Base-by-base conservation (phyloP, 345 rosid genomes). In the Cardiospermum halicacabum region DNA sequence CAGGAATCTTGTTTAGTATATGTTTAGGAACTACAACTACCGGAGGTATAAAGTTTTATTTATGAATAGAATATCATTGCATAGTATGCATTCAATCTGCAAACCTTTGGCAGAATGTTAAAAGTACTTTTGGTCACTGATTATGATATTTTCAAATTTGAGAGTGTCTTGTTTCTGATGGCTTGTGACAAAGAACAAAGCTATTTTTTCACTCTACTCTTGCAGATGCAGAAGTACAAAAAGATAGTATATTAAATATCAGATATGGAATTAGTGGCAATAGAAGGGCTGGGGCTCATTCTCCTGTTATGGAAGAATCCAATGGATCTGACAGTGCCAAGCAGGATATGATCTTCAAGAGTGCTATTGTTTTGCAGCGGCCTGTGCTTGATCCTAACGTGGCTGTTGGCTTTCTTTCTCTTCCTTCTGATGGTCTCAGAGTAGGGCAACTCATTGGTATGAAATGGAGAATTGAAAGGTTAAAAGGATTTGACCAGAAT, bases 331-430 rank as follows among this genome's bases (percentile, higher is more conserved):
- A 75, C 40, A 66, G 62, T 55, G 51, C 72, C 42, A 67, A 77
- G 72, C 78, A 64, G 75, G 89, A 78, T 67, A 71, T 94, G 80
- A 77, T 89, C 77, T 94, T 94, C 82, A 80, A 75, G 82, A 86
- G 95, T 67, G 87, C 85, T 50, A 77, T 94, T 65, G 74, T 80
- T 56, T 70, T 90, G 75, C 94, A 91, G 69, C 91, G 82, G 72
- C 99, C 96, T 60, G 92, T 88, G 43, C 97, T 94, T 74, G 94
- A 91, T 66, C 99, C 96, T 40, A 80, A 89, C 79, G 77, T 94
- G 24, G 89, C 99, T 57, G 88, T 94, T 73, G 97, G 97, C 53
- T 94, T 94, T 71, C 85, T 94, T 64, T 82, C 95, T 58, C 91
- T 94, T 76, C 81, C 91, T 68, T 84, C 92, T 24, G 78, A 71